Evolutionary conservation across 148 eudicot species (phyloP).

Genomic region (Camellia granthamiana): DNA sequence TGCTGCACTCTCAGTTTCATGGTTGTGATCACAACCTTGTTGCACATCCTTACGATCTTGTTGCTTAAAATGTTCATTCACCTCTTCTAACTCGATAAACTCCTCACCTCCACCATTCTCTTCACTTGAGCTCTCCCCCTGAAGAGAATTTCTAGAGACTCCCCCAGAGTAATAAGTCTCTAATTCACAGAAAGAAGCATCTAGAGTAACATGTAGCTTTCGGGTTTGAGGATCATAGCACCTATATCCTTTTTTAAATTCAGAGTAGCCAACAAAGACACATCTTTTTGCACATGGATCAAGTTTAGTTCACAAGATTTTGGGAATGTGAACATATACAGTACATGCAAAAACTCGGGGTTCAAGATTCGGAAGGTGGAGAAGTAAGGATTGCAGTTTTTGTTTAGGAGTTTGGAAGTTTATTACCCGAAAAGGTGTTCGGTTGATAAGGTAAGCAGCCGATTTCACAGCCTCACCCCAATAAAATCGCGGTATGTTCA

Average conservation of each 20-base stretch:
- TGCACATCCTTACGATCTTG: neutral
- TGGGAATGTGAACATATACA: neutral
- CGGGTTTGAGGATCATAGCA: too few species aligned
- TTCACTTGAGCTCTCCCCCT: too few species aligned
- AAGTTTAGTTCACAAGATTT: neutral
- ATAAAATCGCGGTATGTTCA: too few species aligned
- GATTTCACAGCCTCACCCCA: neutral
- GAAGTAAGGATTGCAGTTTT: neutral
- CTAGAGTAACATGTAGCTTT: too few species aligned
- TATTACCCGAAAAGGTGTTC: too few species aligned
- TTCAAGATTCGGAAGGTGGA: neutral
- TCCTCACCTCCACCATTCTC: too few species aligned
- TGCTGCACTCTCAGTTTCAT: neutral
- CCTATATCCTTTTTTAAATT: too few species aligned
- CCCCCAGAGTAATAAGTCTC: too few species aligned
- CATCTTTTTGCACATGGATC: neutral
- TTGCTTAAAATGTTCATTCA: neutral
- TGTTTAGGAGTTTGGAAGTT: neutral
- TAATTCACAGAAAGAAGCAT: too few species aligned
- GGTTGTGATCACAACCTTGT: neutral
- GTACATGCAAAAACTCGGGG: neutral
- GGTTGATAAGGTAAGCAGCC: neutral
- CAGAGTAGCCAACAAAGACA: too few species aligned
- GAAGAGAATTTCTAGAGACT: too few species aligned
- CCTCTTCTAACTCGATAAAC: neutral